Conservation (phyloP, 2,329 filamentous ascomycete genomes). For the Phyllosticta citrichinensis region DNA sequence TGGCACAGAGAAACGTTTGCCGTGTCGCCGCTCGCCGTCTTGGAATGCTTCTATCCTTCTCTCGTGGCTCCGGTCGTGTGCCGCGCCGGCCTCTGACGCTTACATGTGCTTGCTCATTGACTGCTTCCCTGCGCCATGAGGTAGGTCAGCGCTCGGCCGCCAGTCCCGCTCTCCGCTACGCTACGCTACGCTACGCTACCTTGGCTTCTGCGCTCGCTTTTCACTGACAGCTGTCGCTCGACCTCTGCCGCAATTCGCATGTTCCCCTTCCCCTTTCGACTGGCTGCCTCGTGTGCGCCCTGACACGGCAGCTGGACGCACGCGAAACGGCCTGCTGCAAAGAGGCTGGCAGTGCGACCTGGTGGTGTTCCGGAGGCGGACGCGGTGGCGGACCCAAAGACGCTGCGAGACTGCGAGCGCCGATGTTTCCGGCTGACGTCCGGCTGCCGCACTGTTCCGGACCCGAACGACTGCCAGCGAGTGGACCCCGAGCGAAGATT, state of each 20-base stretch:
- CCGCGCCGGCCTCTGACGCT: slow-evolving; percentile 1
- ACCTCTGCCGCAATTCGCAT: background rate
- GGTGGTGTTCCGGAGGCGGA: background rate
- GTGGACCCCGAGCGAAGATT: background rate
- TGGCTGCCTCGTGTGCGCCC: background rate
- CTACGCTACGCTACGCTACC: too few relatives aligned
- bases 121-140: slow-evolving; percentile 1
- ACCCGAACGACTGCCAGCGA: background rate
- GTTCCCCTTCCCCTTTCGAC: background rate
- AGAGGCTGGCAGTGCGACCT: background rate
- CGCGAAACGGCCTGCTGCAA: background rate
- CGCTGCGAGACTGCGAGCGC: background rate
- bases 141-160: slow-evolving; percentile 4
- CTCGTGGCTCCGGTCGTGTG: background rate
- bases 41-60: background rate
- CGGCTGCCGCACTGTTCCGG: background rate
- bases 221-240: background rate
- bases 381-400: background rate
- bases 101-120: background rate
- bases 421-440: background rate
- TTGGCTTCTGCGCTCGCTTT: background rate
- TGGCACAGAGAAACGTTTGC: slow-evolving; percentile 2
- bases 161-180: too few relatives aligned
- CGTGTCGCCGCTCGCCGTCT: background rate
- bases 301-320: background rate